A percentile compares a stretch with the other conserved stretches of the same genome.
These are phyloP conservation scores for Cytospora leucostoma DNA, from an alignment of 2,329 filamentous ascomycete genomes.

Conservation along the genomic window DNA sequence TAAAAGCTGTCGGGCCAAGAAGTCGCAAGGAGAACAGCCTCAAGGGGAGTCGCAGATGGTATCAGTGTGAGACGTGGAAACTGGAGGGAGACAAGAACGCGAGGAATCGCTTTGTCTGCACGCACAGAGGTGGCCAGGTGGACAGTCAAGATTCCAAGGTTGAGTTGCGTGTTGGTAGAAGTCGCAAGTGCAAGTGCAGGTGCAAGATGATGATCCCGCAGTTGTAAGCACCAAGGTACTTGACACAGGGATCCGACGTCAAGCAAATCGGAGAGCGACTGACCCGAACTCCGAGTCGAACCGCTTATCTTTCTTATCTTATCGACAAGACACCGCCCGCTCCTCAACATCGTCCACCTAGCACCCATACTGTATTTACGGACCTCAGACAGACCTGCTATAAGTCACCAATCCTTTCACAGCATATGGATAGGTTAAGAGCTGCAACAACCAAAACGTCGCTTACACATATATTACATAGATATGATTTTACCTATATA, in stretches of 20 bases:
- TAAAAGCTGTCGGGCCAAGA: background rate
- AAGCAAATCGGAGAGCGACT: background rate
- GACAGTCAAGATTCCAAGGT: background rate
- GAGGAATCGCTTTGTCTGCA: background rate
- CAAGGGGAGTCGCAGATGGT: background rate
- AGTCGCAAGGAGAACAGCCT: constrained; percentile 3
- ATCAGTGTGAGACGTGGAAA: background rate
- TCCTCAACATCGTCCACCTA: background rate
- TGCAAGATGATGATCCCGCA: background rate
- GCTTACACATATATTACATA: no score
- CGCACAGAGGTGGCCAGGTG: background rate
- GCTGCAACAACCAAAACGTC: no score
- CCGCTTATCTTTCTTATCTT: background rate
- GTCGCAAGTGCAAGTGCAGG: background rate
- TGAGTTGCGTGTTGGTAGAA: background rate
- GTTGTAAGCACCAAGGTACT: background rate
- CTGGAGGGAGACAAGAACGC: background rate
- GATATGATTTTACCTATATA: no score
- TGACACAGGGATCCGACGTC: background rate
- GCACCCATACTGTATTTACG: no score
- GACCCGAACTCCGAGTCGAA: background rate
- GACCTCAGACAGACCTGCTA: no score
- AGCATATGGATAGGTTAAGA: no score
- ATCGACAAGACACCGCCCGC: background rate
- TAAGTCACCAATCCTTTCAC: no score